Evolutionary conservation across 1,284 basidiomycete genomes (phyloP).

Genomic region (Tilletia walkeri): DNA sequence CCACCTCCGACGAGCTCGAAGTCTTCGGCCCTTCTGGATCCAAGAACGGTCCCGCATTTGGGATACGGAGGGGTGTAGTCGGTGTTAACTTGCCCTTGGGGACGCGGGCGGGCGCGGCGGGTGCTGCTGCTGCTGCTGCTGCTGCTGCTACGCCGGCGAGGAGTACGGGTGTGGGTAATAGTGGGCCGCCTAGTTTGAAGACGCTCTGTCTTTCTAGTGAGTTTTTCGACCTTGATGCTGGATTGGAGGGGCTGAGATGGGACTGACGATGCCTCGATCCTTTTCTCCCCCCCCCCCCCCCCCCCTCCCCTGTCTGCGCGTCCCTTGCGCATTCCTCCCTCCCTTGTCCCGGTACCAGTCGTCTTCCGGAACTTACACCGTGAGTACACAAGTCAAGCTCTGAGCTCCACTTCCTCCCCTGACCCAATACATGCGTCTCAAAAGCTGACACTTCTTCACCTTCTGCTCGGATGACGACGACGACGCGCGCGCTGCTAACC

Average conservation of each 20-base stretch:
- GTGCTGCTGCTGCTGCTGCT: no score
- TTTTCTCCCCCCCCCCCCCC: conserved; percentile 12
- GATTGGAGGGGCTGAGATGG: no score
- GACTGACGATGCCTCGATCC: no score
- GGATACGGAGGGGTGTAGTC: background rate
- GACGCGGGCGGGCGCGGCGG: background rate
- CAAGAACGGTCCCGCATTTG: background rate
- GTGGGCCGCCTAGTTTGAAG: background rate
- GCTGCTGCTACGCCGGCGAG: background rate
- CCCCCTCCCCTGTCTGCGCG: background rate
- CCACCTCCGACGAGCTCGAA: background rate
- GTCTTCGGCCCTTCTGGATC: background rate
- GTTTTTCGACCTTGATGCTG: background rate
- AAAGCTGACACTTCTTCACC: background rate
- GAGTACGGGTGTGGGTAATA: no score
- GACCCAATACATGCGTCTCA: background rate
- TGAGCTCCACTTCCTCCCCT: background rate
- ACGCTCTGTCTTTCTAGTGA: conserved; percentile 2
- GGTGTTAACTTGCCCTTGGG: background rate
- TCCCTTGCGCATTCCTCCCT: conserved; percentile 26
- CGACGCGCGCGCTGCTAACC: no score
- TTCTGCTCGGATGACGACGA: background rate
- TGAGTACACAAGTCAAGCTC: conserved; percentile 13
- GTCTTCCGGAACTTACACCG: conserved; percentile 40
- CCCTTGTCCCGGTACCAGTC: conserved; percentile 30